Percentiles rank a stretch among this genome's conserved stretches.
Conservation (phyloP, 768 basidiomycete species). For the Kondoa subrosea region DNA sequence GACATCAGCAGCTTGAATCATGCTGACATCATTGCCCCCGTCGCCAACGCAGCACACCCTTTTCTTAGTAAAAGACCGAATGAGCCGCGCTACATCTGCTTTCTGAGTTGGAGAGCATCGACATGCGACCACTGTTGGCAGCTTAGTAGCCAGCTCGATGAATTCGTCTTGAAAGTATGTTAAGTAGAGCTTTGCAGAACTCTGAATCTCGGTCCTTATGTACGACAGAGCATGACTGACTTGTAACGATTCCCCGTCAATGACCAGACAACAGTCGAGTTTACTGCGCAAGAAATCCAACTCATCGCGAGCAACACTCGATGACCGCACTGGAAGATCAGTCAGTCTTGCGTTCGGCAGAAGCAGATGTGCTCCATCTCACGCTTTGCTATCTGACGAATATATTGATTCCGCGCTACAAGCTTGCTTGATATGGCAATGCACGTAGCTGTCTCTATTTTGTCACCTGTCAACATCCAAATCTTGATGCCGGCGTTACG, state of each 20-base stretch:
- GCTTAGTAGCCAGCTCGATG: constrained; percentile 84
- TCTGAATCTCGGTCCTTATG: neutral
- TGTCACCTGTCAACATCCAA: constrained; percentile 99
- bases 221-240: neutral
- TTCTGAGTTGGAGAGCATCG: constrained; percentile 98
- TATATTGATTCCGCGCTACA: constrained; percentile 89
- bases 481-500: constrained; percentile 95
- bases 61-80: constrained; percentile 76
- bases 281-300: constrained; percentile 88
- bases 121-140: constrained; percentile 91
- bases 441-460: constrained; percentile 95
- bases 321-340: constrained; percentile 54
- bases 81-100: constrained; percentile 87
- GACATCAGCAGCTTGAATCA: constrained; percentile 98
- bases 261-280: constrained; percentile 90
- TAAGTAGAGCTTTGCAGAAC: constrained; percentile 53
- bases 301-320: constrained; percentile 65
- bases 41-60: constrained; percentile 98
- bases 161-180: constrained; percentile 84
- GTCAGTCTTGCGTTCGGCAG: neutral
- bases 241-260: constrained; percentile 78
- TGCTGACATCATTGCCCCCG: constrained; percentile 97
- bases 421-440: constrained; percentile 95
- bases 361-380: neutral
- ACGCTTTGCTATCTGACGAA: constrained; percentile 91